Evolutionary conservation across 768 basidiomycete genomes (phyloP).

Genomic region (Sistotremastrum suecicum): DNA sequence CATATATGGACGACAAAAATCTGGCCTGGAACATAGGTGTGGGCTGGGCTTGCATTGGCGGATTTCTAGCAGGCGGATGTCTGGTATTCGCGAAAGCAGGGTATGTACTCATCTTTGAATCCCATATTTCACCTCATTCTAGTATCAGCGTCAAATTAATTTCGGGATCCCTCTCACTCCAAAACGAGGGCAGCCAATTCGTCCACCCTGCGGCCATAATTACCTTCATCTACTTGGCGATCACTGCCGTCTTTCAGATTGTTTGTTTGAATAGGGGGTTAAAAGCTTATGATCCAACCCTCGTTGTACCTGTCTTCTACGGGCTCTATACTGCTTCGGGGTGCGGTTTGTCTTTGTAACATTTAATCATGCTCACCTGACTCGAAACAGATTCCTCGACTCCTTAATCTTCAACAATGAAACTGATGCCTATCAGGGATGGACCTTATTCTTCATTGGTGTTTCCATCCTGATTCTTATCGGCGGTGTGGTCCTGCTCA

Average conservation of each 20-base stretch:
- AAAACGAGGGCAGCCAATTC: constrained; percentile 79
- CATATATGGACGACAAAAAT: constrained; percentile 67
- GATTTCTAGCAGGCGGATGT: constrained; percentile 77
- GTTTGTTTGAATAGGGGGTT: constrained; percentile 83
- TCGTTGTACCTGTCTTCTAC: constrained; percentile 92
- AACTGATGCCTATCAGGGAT: constrained; percentile 72
- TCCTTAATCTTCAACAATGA: constrained; percentile 76
- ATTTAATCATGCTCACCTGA: background rate
- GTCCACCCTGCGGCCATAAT: constrained; percentile 63
- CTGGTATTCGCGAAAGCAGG: constrained; percentile 74
- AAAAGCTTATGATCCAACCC: constrained; percentile 78
- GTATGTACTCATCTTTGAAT: constrained; percentile 24
- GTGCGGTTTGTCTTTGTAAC: constrained; percentile 22
- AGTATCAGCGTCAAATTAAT: constrained; percentile 57
- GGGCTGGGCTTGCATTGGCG: constrained; percentile 87
- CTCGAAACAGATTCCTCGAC: constrained; percentile 37
- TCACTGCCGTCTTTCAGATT: constrained; percentile 81
- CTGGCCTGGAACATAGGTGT: constrained; percentile 88
- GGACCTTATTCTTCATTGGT: constrained; percentile 83
- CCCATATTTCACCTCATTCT: constrained; percentile 4
- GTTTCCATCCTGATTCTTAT: constrained; percentile 78
- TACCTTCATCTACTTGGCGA: constrained; percentile 35
- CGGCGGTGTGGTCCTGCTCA: constrained; percentile 83
- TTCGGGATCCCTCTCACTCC: constrained; percentile 60
- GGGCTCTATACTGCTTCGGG: constrained; percentile 81